phyloP scores from a whole-genome alignment of 495 filamentous ascomycete genomes.

The Sphaerosporella brunnea region DNA sequence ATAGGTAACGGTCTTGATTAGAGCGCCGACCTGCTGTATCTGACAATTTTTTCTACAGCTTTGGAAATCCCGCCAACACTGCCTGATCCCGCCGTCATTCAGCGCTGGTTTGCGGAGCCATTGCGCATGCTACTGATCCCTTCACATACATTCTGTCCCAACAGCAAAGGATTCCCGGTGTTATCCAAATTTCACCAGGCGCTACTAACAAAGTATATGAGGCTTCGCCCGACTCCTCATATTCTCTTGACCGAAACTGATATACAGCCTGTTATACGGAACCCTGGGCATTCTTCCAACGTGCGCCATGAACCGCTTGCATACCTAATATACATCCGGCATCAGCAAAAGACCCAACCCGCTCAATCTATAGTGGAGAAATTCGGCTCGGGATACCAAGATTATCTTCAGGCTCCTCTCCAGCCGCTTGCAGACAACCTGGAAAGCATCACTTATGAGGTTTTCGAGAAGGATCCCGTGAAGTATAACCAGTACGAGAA shows the following conservation, averaged over 20 bases:
- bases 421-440: slow-evolving; percentile 93
- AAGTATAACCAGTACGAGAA: slow-evolving; percentile 93
- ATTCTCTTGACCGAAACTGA: slow-evolving; percentile 23
- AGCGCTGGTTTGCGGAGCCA: slow-evolving; percentile 88
- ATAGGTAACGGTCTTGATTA: slow-evolving; percentile 55
- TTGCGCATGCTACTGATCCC: slow-evolving; percentile 60
- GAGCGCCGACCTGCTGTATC: not conserved
- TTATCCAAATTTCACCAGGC: slow-evolving; percentile 62
- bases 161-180: slow-evolving; percentile 63
- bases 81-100: slow-evolving; percentile 54
- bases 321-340: slow-evolving; percentile 63
- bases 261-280: slow-evolving; percentile 3
- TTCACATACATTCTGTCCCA: slow-evolving; percentile 50
- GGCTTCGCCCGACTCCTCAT: slow-evolving; percentile 21
- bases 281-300: slow-evolving; percentile 8
- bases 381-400: slow-evolving; percentile 67
- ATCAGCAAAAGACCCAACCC: slow-evolving; percentile 70
- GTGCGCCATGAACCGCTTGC: slow-evolving; percentile 36
- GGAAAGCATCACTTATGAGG: slow-evolving; percentile 93
- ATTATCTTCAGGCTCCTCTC: slow-evolving; percentile 84
- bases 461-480: slow-evolving; percentile 94
- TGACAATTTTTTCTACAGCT: slow-evolving; percentile 32
- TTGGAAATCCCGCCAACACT: slow-evolving; percentile 61
- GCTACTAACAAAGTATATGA: slow-evolving; percentile 65
- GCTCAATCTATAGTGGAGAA: slow-evolving; percentile 42